phyloP scores from a whole-genome alignment of 1,284 basidiomycete genomes.

The Microbotryum saponariae region DNA sequence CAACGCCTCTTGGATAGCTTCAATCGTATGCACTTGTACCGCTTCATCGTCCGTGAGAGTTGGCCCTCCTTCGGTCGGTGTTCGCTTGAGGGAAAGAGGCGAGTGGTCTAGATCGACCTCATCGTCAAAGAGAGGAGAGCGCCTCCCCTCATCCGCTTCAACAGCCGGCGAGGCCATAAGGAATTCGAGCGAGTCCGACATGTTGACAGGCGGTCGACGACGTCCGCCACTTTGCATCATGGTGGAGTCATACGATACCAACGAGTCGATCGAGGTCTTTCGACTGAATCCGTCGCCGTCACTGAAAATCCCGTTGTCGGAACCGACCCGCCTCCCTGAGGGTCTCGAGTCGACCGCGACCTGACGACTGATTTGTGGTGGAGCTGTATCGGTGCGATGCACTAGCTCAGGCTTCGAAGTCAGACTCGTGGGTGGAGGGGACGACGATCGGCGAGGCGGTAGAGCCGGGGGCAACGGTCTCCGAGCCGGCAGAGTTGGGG shows the following conservation, averaged over 20 bases:
- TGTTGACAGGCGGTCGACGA: neutral
- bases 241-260: constrained; percentile 1
- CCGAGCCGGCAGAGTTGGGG: constrained; percentile 6
- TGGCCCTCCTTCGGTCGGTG: neutral
- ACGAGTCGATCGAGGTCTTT: constrained; percentile 18
- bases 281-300: neutral
- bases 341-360: constrained; percentile 14
- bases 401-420: constrained; percentile 7
- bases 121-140: constrained; percentile 30
- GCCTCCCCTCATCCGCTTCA: constrained; percentile 1
- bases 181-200: constrained; percentile 31
- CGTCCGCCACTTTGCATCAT: too few species aligned
- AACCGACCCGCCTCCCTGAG: neutral
- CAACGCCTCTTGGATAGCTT: constrained; percentile 85
- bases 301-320: neutral
- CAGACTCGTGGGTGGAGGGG: neutral
- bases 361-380: constrained; percentile 22
- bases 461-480: neutral
- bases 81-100: neutral
- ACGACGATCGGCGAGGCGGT: neutral
- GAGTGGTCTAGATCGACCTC: neutral
- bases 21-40: constrained; percentile 67
- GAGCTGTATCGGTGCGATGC: constrained; percentile 25
- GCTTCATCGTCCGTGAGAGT: constrained; percentile 46
- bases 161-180: constrained; percentile 19